Base-by-base conservation (phyloP, 2,329 filamentous ascomycete species). In the Penicillium sp. region DNA sequence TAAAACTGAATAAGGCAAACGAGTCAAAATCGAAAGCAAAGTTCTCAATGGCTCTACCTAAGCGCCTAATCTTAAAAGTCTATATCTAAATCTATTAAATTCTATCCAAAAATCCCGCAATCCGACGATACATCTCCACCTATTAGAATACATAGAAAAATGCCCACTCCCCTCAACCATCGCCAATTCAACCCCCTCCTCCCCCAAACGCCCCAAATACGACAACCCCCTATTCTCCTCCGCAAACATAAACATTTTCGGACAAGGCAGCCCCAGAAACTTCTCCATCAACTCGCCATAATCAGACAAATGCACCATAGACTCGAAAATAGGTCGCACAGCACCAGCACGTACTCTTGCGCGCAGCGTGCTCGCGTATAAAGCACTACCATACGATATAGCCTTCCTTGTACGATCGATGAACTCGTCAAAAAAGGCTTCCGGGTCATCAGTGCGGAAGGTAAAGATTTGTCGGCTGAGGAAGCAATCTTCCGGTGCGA, bases 101-200 rank as follows among this genome's bases (percentile, higher is more conserved):
- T 49, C 45, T 28, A 49, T 9, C 26, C 6, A 70, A 61, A 35
- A 72, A 71, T 0, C 7, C 53, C 15, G 60, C 55, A 50, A 72
- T 68, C 33, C 59, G 61, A 4, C 62, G 56, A 58, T 65, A 69
- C 69, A 71, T 72, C 51, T 71, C 70, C 24, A 68, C 55, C n/a
- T 69, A 33, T 72, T 71, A 3, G 70, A 69, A 62, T 71, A 72
- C 70, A 72, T 72, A 3, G 68, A 70, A 37, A 71, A 72, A 66
- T 72, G 68, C 3, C 69, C 70, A 60, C 63, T 65, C 12, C 60
- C 56, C 19, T 56, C 22, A 42, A 72, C 72, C 53, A 67, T 47
- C 13, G 68, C 70, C 60, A 73, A 58, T 49, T 70, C 69, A 4
- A 73, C 65, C 0, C 62, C 62, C 2, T 64, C 59, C 40, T 58